phyloP scores from a whole-genome alignment of 345 rosid species.

The Eucalyptus globulus region DNA sequence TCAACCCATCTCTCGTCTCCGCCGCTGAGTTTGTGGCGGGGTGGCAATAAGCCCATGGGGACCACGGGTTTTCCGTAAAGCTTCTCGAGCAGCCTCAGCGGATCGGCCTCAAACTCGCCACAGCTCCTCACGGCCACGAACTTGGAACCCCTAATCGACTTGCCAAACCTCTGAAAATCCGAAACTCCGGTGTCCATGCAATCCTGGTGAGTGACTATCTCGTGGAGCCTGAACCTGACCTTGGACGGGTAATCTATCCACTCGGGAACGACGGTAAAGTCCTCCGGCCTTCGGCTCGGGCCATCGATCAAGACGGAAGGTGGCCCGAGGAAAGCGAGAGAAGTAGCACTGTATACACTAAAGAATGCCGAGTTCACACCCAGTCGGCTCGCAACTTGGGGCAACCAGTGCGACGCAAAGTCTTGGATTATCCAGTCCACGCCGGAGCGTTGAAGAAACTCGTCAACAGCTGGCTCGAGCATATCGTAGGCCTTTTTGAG shows the following conservation, averaged over 20 bases:
- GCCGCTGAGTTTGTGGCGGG: background rate
- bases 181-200: background rate
- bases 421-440: slow-evolving; percentile 28
- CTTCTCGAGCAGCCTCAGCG: background rate
- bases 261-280: slow-evolving; percentile 6
- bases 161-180: background rate
- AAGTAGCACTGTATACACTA: slow-evolving; percentile 5
- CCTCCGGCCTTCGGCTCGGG: background rate
- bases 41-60: background rate
- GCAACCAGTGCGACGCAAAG: background rate
- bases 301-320: background rate
- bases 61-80: background rate
- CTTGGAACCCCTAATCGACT: background rate
- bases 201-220: background rate
- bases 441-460: background rate
- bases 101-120: background rate
- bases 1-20: background rate
- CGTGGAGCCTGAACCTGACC: background rate
- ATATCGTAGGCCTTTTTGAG: slow-evolving; percentile 26
- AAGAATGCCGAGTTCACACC: slow-evolving; percentile 3
- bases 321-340: background rate
- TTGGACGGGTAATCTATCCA: slow-evolving; percentile 12
- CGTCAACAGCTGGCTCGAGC: slow-evolving; percentile 1
- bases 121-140: background rate
- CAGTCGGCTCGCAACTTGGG: background rate